phyloP scores from a whole-genome alignment of 768 basidiomycete genomes.

The Hortiboletus campestris region DNA sequence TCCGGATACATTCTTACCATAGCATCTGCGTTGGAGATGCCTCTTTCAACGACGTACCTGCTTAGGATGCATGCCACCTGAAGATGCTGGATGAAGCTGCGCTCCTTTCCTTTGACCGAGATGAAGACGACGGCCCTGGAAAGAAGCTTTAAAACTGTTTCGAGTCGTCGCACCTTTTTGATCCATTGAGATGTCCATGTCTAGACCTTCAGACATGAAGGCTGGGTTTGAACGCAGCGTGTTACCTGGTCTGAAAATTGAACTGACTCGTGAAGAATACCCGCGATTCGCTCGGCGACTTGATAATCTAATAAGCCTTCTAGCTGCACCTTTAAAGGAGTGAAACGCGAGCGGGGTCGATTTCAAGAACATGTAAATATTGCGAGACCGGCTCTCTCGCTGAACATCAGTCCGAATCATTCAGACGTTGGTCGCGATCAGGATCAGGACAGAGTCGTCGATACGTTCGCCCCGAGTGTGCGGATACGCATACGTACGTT shows the following conservation, averaged over 20 bases:
- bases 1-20: not conserved
- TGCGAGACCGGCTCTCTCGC: no score
- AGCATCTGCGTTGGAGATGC: not conserved
- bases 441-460: no score
- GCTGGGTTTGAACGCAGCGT: not conserved
- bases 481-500: no score
- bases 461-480: no score
- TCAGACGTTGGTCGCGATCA: not conserved
- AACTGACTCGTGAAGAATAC: not conserved
- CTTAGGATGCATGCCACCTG: not conserved
- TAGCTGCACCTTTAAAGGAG: not conserved
- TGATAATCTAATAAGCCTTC: no score
- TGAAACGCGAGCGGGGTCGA: not conserved
- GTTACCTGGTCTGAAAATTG: not conserved
- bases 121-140: no score
- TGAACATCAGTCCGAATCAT: no score
- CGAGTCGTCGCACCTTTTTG: not conserved
- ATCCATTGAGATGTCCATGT: not conserved
- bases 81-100: not conserved
- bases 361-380: no score
- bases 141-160: not conserved
- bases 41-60: not conserved
- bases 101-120: not conserved
- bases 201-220: no score
- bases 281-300: no score